Base-by-base conservation (phyloP, 768 basidiomycete species). In the Botryobasidium botryosum region DNA sequence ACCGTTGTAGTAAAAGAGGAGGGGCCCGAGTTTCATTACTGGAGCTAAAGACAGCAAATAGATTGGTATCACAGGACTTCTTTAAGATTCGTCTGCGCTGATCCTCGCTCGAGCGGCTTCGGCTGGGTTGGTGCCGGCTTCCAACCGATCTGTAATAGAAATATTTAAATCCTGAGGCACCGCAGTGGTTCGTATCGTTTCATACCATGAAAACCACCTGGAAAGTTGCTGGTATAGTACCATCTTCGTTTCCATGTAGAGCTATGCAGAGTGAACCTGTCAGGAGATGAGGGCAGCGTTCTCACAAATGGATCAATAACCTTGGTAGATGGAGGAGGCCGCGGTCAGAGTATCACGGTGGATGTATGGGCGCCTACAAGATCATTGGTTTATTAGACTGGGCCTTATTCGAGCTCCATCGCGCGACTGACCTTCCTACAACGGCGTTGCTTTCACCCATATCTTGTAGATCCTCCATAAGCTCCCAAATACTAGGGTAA, bases 381-480 rank as follows among this genome's bases (percentile, higher is more conserved):
- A 44, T 13, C 21, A 31, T 33, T 33, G 24, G 13, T 24, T 35
- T 4, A 42, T 15, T 24, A 35, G 21, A 36, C 26, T 20, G 18
- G 0, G 18, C 13, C 18, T 12, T 24, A 17, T n/a, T 18, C 32
- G 13, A 32, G 13, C 20, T 23, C 3, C 31, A n/a, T 42, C 28
- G 10, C 5, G 17, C 4, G 2, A 55, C 68, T 36, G 49, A 85
- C 79, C 87, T 67, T 54, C 83, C 86, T 26, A 91, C 63, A 35
- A 97, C 72, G 8, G 90, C 87, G 57, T 94, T 97, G 40, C 74
- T 76, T 58, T 99, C 94, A 17, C 94, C 94, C 94, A 99, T 99
- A 57, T 86, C 77, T 42, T 74, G 70, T n/a, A 99, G 62, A 60
- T 99, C 94, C 45, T 88, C 76, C 60, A 97, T 68, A 12, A 99